These are phyloP conservation scores for Dichomitus squalens DNA, from an alignment of 1,284 basidiomycete genomes.

Conservation along the genomic window DNA sequence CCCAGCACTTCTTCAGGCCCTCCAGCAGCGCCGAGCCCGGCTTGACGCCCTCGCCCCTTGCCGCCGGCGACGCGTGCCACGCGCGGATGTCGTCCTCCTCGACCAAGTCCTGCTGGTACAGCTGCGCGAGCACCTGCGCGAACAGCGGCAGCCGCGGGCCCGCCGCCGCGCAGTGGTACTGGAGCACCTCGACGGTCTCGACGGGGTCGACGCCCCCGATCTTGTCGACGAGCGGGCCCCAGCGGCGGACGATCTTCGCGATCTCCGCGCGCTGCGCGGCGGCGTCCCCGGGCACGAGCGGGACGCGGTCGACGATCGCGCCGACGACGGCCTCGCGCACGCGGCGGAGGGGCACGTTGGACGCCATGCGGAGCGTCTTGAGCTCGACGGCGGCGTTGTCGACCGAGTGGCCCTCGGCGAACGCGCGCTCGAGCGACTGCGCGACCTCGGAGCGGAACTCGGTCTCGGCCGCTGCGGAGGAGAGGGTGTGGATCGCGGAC, in stretches of 20 bases:
- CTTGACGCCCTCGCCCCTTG: slow-evolving; percentile 51
- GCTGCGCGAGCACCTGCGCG: slow-evolving; percentile 71
- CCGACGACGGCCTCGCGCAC: slow-evolving; percentile 81
- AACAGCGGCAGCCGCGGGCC: slow-evolving; percentile 60
- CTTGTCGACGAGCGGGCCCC: slow-evolving; percentile 72
- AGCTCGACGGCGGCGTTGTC: slow-evolving; percentile 92
- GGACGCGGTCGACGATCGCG: slow-evolving; percentile 70
- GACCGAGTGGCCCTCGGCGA: slow-evolving; percentile 87
- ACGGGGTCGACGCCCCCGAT: slow-evolving; percentile 75
- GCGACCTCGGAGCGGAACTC: slow-evolving; percentile 82
- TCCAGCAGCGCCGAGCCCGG: slow-evolving; percentile 43
- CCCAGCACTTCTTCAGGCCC: slow-evolving; percentile 69
- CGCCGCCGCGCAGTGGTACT: slow-evolving; percentile 69
- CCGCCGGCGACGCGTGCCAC: slow-evolving; percentile 60
- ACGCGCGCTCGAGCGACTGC: slow-evolving; percentile 86
- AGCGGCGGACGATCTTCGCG: slow-evolving; percentile 56
- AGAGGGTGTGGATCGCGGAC: slow-evolving; percentile 31
- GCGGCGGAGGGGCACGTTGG: slow-evolving; percentile 79
- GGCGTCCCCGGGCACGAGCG: slow-evolving; percentile 53
- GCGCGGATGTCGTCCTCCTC: slow-evolving; percentile 78
- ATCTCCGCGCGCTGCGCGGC: slow-evolving; percentile 64
- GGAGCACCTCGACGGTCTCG: slow-evolving; percentile 70
- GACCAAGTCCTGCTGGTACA: slow-evolving; percentile 78
- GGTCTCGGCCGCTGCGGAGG: slow-evolving; percentile 49
- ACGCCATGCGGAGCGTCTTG: slow-evolving; percentile 93